Base-by-base conservation (phyloP, 331 rosid species). In the Stylosanthes scabra region DNA sequence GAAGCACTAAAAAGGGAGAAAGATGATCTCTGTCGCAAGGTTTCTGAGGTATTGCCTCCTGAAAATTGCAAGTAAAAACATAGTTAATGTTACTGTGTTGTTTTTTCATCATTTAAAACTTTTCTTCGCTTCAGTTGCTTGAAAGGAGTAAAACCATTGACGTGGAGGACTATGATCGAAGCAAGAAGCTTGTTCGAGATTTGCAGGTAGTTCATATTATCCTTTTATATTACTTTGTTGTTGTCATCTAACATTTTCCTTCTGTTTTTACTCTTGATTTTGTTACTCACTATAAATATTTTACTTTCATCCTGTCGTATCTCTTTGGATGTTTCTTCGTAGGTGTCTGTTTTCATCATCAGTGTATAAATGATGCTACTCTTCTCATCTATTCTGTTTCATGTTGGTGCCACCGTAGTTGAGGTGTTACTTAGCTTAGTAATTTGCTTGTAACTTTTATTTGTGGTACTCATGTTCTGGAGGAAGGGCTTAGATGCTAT, bases 151-250 rank as follows among this genome's bases (percentile, higher is more conserved):
- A 81, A 72, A 77, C 83, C 74, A 66, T 94, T 65, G 92, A 94
- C 66, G 81, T 78, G 46, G 96, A 91, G 40, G 99, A 94, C 71
- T 94, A 88, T 82, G 86, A 80, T 75, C 92, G 89, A 58, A 59
- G 86, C 76, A 94, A 89, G 87, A 82, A 75, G 12, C 86, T 85
- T 52, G 90, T 81, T 81, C 83, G 61, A 70, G 89, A 81, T 63
- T 50, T 87, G 89, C 82, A 84, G 99, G 99, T 94, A 69, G 29
- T 78, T 75, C 62, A 44, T 47, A 52, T 27, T n/a, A 61, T 28
- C 46, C 37, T 34, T 67, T 66, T 13, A 3, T 71, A 40, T 20
- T 47, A 28, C 8, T 37, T 54, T 28, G 16, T 12, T 31, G 37
- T 31, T 31, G 37, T 31, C 5, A 1, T 31, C 5, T 31, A 31